phyloP scores from a whole-genome alignment of 306 rosid species.

The Casuarina equisetifolia region DNA sequence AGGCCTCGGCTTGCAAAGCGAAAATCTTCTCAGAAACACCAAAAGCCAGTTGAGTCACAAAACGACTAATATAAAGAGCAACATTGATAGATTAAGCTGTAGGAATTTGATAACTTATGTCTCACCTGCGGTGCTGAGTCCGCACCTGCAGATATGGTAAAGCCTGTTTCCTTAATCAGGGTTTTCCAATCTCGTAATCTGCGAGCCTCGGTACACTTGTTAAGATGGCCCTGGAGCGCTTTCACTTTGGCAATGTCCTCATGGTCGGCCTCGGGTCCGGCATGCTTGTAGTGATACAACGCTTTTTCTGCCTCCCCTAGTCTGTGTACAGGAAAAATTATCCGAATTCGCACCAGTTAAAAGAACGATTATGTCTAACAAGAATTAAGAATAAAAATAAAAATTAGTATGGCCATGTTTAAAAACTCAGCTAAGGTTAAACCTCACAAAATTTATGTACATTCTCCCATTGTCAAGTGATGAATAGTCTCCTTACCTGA shows the following conservation, averaged over 20 bases:
- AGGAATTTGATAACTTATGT: conserved; percentile 2
- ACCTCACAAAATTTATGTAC: no score
- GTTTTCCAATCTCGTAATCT: conserved; percentile 80
- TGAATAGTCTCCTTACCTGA: conserved; percentile 44
- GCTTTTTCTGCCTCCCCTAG: conserved; percentile 85
- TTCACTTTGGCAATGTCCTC: conserved; percentile 72
- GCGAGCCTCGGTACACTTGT: conserved; percentile 74
- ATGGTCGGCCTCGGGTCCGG: conserved; percentile 81
- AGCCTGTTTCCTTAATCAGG: conserved; percentile 45
- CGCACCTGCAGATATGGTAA: conserved; percentile 55
- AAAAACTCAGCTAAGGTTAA: no score
- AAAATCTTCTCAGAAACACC: conserved; percentile 53
- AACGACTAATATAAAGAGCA: background rate
- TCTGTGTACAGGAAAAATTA: conserved; percentile 30
- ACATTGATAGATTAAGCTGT: background rate
- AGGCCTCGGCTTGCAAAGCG: conserved; percentile 80
- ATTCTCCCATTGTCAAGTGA: background rate
- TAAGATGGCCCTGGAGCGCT: conserved; percentile 55
- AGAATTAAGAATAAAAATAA: background rate
- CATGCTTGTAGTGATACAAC: conserved; percentile 65
- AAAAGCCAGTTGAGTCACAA: background rate
- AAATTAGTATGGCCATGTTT: no score
- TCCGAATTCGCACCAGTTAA: background rate
- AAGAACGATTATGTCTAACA: background rate
- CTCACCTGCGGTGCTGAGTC: conserved; percentile 82